phyloP scores from a whole-genome alignment of 2,329 filamentous ascomycete species.

The Colletotrichum nymphaeae region DNA sequence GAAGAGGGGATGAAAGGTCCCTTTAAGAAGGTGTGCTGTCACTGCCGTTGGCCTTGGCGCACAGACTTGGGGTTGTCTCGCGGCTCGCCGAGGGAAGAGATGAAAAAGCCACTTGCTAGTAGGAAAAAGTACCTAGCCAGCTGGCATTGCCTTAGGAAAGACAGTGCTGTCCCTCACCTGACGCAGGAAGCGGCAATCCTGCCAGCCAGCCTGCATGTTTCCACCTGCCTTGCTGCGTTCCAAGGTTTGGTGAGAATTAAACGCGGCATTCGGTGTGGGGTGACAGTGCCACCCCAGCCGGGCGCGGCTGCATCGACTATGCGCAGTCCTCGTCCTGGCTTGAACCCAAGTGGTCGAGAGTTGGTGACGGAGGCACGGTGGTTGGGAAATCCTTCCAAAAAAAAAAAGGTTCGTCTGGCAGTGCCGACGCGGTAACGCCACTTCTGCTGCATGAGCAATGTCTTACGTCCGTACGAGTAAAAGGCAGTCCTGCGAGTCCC shows the following conservation, averaged over 20 bases:
- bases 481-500: not conserved
- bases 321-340: not conserved
- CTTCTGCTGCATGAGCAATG: not conserved
- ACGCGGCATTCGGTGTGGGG: not conserved
- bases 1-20: slow-evolving; percentile 4
- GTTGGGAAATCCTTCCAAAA: slow-evolving; percentile 1
- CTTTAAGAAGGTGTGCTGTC: slow-evolving; percentile 10
- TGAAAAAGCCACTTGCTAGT: not conserved
- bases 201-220: too few relatives aligned
- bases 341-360: not conserved
- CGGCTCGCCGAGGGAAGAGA: not conserved
- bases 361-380: not conserved
- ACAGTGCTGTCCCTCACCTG: slow-evolving; percentile 6
- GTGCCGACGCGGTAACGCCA: slow-evolving; percentile 2
- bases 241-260: not conserved
- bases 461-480: not conserved
- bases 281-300: not conserved
- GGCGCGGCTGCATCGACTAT: not conserved
- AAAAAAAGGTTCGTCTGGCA: not conserved
- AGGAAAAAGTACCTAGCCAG: not conserved
- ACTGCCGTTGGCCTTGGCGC: slow-evolving; percentile 25
- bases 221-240: not conserved
- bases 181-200: not conserved
- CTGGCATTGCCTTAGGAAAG: slow-evolving; percentile 3
- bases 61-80: slow-evolving; percentile 16